Base-by-base conservation (phyloP, 805 yeast genomes). In the Sugiyamaella valdiviana region DNA sequence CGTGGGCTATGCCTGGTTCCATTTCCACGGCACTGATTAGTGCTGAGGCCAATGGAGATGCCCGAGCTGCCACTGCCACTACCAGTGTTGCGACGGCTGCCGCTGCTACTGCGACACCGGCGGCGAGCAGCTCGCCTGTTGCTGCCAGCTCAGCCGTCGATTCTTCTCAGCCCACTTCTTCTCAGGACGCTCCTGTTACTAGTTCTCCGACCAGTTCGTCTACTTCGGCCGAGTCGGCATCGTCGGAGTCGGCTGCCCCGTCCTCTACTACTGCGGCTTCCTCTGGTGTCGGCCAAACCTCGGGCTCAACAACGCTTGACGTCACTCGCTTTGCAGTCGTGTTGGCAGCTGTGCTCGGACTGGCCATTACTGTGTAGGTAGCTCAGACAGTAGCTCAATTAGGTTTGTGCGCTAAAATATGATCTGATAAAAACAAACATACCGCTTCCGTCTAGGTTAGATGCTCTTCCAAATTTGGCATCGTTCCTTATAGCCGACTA, bases 1-100 rank as follows among this genome's bases (percentile, higher is more conserved):
- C 64, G 10, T 73, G 77, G 77, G 60, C 67, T 59, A 68, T 74
- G 71, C 77, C 76, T 23, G 69, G 70, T 3, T 66, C 73, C 4
- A 56, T 69, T 39, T 64, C 73, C 5, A 53, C 66, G 7, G 62
- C 46, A 14, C 48, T 71, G 26, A 47, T 57, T 17, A 36, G 45
- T 12, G 71, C 72, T 17, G 70, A 46, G 45, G 38, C 10, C 12
- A 21, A 21, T 10, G 42, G 32, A 15, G 39, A 12, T 17, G 42
- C 26, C 23, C 37, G 42, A 14, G 20, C 32, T 3, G 26, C 7
- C 19, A 35, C 40, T 20, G 39, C 49, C n/a, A 6, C 49, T 40
- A 37, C 48, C 3, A 17, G 45, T 10, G 52, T 32, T 24, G 9
- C 41, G n/a, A 32, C 52, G 12, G 36, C 48, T 22, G 42, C 44